Conservation (phyloP, 2,329 filamentous ascomycete species). For the Monosporascus cannonballus region DNA sequence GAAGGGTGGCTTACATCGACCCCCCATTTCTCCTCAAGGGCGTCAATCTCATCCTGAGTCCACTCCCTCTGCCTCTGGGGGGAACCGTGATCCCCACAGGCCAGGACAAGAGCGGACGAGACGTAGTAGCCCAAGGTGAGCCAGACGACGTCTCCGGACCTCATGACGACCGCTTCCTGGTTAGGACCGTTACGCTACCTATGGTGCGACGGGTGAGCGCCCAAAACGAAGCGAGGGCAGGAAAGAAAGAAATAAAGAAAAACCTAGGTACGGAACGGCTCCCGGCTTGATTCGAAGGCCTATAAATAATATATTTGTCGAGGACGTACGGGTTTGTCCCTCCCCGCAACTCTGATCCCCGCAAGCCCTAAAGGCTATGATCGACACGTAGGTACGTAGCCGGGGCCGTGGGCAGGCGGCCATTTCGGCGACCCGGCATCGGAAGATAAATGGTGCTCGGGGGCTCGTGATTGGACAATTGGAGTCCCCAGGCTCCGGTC, state of each 20-base stretch:
- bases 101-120: conserved; percentile 18
- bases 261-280: too few species aligned
- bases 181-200: not conserved
- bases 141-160: conserved; percentile 12
- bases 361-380: too few species aligned
- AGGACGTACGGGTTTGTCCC: too few species aligned
- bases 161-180: conserved; percentile 12
- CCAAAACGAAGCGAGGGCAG: too few species aligned
- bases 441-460: not conserved
- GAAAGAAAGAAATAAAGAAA: too few species aligned
- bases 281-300: too few species aligned
- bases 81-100: conserved; percentile 26
- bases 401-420: not conserved
- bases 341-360: too few species aligned
- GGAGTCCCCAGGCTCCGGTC: not conserved
- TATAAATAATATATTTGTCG: too few species aligned
- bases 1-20: conserved; percentile 38
- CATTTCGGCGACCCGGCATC: not conserved
- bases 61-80: conserved; percentile 38
- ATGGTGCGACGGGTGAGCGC: not conserved
- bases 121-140: conserved; percentile 19
- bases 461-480: not conserved
- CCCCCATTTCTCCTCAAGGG: conserved; percentile 52
- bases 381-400: not conserved
- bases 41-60: conserved; percentile 43